A percentile compares a stretch with the other conserved stretches of the same genome.
phyloP scores from a whole-genome alignment of 2,329 filamentous ascomycete genomes.

The Akanthomyces muscarius region DNA sequence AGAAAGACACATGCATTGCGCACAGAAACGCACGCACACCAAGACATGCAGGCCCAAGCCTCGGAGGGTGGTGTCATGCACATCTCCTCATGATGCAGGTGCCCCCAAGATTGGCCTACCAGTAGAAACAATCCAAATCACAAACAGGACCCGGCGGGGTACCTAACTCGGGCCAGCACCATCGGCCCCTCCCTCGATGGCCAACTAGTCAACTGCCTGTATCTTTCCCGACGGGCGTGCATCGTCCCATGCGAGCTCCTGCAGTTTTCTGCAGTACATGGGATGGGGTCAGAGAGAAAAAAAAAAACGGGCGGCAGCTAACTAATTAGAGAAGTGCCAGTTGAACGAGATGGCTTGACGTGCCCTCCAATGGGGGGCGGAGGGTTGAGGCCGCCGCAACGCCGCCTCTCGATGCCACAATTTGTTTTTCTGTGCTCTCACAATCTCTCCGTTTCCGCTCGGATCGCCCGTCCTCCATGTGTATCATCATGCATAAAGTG shows the following conservation, averaged over 20 bases:
- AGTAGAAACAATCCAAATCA: not conserved
- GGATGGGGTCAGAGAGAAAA: not conserved
- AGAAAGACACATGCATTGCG: not conserved
- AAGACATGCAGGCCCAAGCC: constrained; percentile 5
- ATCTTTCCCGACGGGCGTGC: not conserved
- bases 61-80: constrained; percentile 10
- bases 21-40: not conserved
- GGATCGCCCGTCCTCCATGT: not conserved
- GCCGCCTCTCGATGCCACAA: not conserved
- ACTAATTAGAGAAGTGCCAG: not conserved
- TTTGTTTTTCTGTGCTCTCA: not conserved
- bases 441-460: not conserved
- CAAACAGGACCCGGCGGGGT: not conserved
- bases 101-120: not conserved
- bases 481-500: not conserved
- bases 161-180: not conserved
- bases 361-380: not conserved
- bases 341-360: not conserved
- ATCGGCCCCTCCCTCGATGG: not conserved
- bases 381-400: not conserved
- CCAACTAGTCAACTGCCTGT: not conserved
- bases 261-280: not conserved
- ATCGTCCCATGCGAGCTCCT: constrained; percentile 2
- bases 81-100: constrained; percentile 1
- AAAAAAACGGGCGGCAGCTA: not conserved